Conservation (phyloP, 2,329 filamentous ascomycete genomes). For the Hypoxylon sp. region DNA sequence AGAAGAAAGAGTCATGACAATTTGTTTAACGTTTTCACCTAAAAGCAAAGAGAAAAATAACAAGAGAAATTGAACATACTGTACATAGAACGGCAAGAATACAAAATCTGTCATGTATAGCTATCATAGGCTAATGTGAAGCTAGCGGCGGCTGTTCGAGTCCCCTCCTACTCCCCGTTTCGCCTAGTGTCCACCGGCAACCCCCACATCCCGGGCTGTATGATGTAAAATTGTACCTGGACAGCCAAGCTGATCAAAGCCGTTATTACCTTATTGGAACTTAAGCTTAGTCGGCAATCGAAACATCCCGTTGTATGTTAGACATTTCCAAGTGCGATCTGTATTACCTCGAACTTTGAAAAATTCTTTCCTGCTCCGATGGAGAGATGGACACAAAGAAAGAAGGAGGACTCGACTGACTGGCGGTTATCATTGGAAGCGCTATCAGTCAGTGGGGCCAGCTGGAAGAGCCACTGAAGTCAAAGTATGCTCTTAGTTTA, state of each 20-base stretch:
- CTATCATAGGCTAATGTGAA: constrained; percentile 8
- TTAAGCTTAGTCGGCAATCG: constrained; percentile 21
- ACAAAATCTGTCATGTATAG: not conserved
- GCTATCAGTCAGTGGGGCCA: constrained; percentile 1
- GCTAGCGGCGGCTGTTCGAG: constrained; percentile 26
- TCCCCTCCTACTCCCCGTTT: not conserved
- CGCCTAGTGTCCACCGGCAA: constrained; percentile 29
- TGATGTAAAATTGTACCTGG: constrained; percentile 31
- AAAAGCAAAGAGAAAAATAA: constrained; percentile 11
- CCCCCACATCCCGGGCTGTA: constrained; percentile 38
- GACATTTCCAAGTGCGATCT: not conserved
- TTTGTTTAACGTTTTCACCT: not conserved
- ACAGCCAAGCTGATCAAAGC: constrained; percentile 6
- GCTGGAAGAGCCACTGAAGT: constrained; percentile 12
- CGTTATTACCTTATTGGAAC: constrained; percentile 21
- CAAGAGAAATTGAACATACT: not conserved
- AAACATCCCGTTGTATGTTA: not conserved
- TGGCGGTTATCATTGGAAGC: not conserved
- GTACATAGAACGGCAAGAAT: not conserved
- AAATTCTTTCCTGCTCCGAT: not conserved
- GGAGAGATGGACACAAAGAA: not conserved
- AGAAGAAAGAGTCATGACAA: not conserved
- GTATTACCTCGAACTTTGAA: not conserved
- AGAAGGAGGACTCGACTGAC: not conserved
- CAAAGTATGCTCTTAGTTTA: constrained; percentile 29